phyloP scores from a whole-genome alignment of 352 stramenopile species.

The Pythium apleroticum region DNA sequence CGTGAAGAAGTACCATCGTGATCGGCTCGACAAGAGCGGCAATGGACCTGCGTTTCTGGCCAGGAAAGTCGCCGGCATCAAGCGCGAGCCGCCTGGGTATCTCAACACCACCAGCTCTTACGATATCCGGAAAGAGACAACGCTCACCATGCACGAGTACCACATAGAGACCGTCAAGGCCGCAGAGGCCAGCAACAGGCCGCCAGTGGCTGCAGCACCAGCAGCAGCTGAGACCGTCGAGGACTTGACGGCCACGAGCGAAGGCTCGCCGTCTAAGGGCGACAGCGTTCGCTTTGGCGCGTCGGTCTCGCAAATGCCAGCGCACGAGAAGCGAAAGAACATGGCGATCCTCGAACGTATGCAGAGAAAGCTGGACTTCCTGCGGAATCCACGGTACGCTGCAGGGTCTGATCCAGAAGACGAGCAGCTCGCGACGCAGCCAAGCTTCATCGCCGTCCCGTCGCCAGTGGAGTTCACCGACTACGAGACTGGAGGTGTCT shows the following conservation, averaged over 20 bases:
- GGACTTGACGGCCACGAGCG: background rate
- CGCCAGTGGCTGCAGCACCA: too few relatives aligned
- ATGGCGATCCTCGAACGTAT: constrained; percentile 68
- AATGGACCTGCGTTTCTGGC: constrained; percentile 32
- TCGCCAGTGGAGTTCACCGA: constrained; percentile 60
- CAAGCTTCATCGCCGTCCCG: constrained; percentile 51
- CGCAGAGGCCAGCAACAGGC: background rate
- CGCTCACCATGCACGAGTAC: constrained; percentile 39
- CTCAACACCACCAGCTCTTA: constrained; percentile 50
- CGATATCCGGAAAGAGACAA: constrained; percentile 48
- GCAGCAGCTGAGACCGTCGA: background rate
- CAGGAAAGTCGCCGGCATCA: constrained; percentile 26
- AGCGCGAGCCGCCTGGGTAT: constrained; percentile 44
- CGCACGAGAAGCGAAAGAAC: constrained; percentile 60
- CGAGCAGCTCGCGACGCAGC: background rate
- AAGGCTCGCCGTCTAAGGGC: background rate
- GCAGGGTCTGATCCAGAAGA: background rate
- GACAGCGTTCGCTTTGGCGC: constrained; percentile 2
- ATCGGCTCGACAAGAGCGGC: constrained; percentile 44
- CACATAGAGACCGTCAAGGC: constrained; percentile 50
- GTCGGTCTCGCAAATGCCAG: constrained; percentile 36
- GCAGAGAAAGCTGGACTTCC: constrained; percentile 77
- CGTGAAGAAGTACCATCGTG: constrained; percentile 52
- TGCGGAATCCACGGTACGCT: constrained; percentile 61
- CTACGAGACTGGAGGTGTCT: constrained; percentile 74